Base-by-base conservation (phyloP, 495 filamentous ascomycete genomes). In the Hypoxylon lenormandii region DNA sequence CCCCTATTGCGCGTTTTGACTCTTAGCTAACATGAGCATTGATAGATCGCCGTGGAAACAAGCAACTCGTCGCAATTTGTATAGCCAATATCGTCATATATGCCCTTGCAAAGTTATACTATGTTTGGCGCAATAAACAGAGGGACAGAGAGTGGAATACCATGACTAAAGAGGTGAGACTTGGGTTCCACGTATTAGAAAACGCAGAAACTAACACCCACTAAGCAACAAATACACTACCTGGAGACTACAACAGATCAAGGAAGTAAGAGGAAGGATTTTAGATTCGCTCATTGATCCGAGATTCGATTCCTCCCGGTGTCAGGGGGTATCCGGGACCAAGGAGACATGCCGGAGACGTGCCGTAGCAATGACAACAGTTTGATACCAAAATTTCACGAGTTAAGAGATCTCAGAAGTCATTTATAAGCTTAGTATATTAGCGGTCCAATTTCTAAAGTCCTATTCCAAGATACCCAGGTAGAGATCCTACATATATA, bases 151-250 rank as follows among this genome's bases (percentile, higher is more conserved):
- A 79, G 57, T 85, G 81, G 90, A 80, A 84, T 65, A 80, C 80
- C 1, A 92, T 94, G 91, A 84, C 76, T 10, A 80, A 79, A 40
- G 85, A 85, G 37, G 85, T 93, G 76, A 82, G 84, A 46, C 23
- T 8, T 4, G 38, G 3, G n/a, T n/a, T n/a, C n/a, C n/a, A 16
- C 47, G 11, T 16, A 15, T 5, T n/a, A 40, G 1, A 33, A 5
- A 21, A 10, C 3, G 6, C 4, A 11, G 33, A 15, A 37, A 43
- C 60, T 70, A 48, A 65, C 22, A 28, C 4, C 4, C 1, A 13
- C 4, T 47, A 10, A 66, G 67, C 19, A 70, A 42, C 67, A 70
- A 70, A 16, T 61, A 23, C 50, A 54, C 11, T 70, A 70, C 18
- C 38, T 70, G 18, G 51, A 70, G 48, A 70, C 67, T 7, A 66